A percentile compares a stretch with the other conserved stretches of the same genome.
Evolutionary conservation across 805 yeast species (phyloP).

Genomic region (Isabelozyma heimii): DNA sequence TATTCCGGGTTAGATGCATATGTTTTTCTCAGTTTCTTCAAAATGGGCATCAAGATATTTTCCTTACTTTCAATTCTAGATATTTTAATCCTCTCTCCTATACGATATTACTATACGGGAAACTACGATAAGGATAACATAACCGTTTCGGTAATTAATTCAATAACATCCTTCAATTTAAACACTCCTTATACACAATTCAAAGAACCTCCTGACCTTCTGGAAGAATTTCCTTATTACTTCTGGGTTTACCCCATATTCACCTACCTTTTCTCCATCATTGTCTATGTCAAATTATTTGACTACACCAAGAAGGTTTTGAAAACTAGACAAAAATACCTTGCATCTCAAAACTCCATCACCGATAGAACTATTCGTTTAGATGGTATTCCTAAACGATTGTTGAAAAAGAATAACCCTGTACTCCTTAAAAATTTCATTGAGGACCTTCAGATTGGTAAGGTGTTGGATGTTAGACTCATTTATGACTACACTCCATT

Average conservation of each 20-base stretch:
- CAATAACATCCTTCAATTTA: slow-evolving; percentile 1
- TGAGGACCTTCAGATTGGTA: slow-evolving; percentile 55
- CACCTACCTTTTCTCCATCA: slow-evolving; percentile 51
- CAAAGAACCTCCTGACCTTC: slow-evolving; percentile 21
- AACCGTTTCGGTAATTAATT: slow-evolving; percentile 6
- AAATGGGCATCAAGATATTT: slow-evolving; percentile 72
- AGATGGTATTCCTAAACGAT: slow-evolving; percentile 50
- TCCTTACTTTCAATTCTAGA: slow-evolving; percentile 63
- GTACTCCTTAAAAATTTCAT: slow-evolving; percentile 44
- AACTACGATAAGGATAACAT: slow-evolving; percentile 41
- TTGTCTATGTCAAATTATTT: slow-evolving; percentile 45
- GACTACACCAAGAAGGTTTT: slow-evolving; percentile 48
- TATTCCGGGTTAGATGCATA: slow-evolving; percentile 92
- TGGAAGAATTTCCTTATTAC: slow-evolving; percentile 39
- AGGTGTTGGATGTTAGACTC: slow-evolving; percentile 48
- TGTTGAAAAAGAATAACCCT: slow-evolving; percentile 38
- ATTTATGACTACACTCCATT: slow-evolving; percentile 46
- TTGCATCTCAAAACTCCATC: slow-evolving; percentile 58
- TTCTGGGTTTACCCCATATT: slow-evolving; percentile 54
- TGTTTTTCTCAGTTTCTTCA: slow-evolving; percentile 41
- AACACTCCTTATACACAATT: neutral
- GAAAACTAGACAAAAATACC: slow-evolving; percentile 52
- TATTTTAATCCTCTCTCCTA: slow-evolving; percentile 33
- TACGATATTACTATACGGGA: slow-evolving; percentile 39
- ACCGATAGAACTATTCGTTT: slow-evolving; percentile 58